These are phyloP conservation scores for Metarhizium humberi DNA, from an alignment of 2,329 filamentous ascomycete species.

Conservation along the genomic window DNA sequence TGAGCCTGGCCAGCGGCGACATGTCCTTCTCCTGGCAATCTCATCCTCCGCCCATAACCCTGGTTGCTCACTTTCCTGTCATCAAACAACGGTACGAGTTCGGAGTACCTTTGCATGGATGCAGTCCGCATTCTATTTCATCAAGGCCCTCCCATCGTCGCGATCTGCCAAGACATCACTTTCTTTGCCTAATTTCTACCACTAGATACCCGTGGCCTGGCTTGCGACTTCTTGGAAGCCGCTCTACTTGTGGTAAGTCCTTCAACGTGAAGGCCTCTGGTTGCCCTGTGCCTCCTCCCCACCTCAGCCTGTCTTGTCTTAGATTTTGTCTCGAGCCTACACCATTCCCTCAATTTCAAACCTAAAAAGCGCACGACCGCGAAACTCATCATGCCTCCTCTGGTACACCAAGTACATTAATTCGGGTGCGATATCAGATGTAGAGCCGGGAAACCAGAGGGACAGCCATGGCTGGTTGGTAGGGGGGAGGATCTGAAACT, in stretches of 20 bases:
- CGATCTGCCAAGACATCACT: neutral
- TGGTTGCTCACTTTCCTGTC: too few species aligned
- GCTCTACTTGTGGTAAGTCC: neutral
- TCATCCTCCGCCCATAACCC: too few species aligned
- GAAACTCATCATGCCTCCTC: too few species aligned
- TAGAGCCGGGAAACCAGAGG: too few species aligned
- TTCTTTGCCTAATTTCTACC: neutral
- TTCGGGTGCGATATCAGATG: too few species aligned
- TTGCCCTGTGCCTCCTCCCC: neutral
- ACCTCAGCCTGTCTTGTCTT: neutral
- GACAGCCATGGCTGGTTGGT: too few species aligned
- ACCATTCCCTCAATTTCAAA: neutral
- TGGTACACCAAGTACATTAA: too few species aligned
- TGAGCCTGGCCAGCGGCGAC: too few species aligned
- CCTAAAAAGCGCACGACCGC: too few species aligned
- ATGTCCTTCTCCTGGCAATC: too few species aligned
- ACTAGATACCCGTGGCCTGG: neutral
- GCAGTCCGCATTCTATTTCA: neutral
- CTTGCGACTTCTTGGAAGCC: neutral
- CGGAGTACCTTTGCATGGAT: neutral
- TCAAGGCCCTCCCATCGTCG: neutral
- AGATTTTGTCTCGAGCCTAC: neutral
- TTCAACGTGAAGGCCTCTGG: too few species aligned
- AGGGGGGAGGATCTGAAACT: too few species aligned
- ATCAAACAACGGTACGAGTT: neutral